Evolutionary conservation across 805 yeast genomes (phyloP).

Genomic region (Schwanniomyces polymorphus): DNA sequence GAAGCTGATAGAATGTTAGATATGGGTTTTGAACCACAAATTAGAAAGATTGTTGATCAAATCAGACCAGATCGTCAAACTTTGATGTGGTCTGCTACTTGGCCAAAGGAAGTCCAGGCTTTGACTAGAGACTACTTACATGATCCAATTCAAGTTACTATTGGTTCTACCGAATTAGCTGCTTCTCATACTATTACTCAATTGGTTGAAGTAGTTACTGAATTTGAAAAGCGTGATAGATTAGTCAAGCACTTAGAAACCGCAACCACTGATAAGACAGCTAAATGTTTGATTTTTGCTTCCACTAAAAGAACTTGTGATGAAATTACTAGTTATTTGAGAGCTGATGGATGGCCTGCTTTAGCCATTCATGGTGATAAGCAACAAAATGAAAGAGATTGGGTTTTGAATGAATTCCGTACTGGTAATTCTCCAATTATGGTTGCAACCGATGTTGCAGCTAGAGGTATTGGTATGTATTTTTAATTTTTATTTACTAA

Average conservation of each 20-base stretch:
- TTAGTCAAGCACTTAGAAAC: constrained; percentile 77
- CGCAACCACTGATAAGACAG: constrained; percentile 67
- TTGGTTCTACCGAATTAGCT: constrained; percentile 93
- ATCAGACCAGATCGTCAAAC: constrained; percentile 99
- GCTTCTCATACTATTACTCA: constrained; percentile 97
- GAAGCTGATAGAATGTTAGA: constrained; percentile 99
- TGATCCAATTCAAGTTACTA: constrained; percentile 93
- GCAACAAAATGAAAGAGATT: constrained; percentile 96
- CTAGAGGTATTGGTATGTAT: constrained; percentile 98
- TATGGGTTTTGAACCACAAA: constrained; percentile 99
- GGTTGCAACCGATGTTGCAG: constrained; percentile 99
- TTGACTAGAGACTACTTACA: constrained; percentile 87
- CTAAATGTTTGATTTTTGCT: constrained; percentile 85
- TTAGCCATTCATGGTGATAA: constrained; percentile 98
- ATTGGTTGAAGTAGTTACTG: constrained; percentile 85
- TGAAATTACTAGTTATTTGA: constrained; percentile 84
- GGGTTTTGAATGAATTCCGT: constrained; percentile 94
- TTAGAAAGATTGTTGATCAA: constrained; percentile 96
- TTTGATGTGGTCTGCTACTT: constrained; percentile 99
- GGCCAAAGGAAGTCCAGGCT: constrained; percentile 98
- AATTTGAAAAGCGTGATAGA: constrained; percentile 93
- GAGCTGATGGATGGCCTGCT: constrained; percentile 99
- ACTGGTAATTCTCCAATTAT: constrained; percentile 90
- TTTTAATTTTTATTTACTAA: constrained; percentile 9
- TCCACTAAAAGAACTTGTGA: constrained; percentile 99